phyloP scores from a whole-genome alignment of 73 alveolate genomes.

The Uronychia binucleata region DNA sequence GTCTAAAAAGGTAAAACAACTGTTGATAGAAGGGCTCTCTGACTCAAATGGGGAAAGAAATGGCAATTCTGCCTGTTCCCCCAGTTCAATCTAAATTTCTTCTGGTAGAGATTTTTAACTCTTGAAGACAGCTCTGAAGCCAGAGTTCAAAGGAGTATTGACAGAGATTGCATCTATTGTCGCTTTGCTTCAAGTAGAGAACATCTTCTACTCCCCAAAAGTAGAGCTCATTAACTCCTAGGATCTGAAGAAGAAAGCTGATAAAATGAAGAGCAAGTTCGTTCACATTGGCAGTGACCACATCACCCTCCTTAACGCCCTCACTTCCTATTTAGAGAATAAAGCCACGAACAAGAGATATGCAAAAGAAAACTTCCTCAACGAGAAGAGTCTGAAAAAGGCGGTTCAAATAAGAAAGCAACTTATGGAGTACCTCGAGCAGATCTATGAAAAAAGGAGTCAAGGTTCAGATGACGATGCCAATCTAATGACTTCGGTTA shows the following conservation, averaged over 20 bases:
- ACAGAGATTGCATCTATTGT: conserved; percentile 84
- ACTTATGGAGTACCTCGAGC: conserved; percentile 58
- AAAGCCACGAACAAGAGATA: conserved; percentile 74
- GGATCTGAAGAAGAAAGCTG: conserved; percentile 40
- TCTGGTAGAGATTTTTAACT: conserved; percentile 44
- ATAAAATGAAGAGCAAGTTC: conserved; percentile 82
- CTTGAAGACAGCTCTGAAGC: conserved; percentile 53
- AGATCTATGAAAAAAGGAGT: conserved; percentile 28
- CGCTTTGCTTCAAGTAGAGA: conserved; percentile 84
- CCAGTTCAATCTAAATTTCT: conserved; percentile 77
- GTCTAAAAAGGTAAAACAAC: conserved; percentile 54
- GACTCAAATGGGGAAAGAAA: conserved; percentile 71
- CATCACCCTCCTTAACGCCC: conserved; percentile 80
- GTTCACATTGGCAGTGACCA: conserved; percentile 87
- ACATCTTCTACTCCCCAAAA: conserved; percentile 83
- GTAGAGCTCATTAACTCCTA: conserved; percentile 5
- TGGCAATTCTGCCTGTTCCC: conserved; percentile 92
- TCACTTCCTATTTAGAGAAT: conserved; percentile 64
- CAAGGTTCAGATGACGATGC: background rate
- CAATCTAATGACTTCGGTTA: conserved; percentile 11
- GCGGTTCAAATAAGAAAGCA: conserved; percentile 80
- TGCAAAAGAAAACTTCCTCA: conserved; percentile 85
- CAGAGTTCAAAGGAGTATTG: conserved; percentile 43
- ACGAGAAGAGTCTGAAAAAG: conserved; percentile 84
- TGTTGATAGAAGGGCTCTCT: conserved; percentile 42